phyloP scores from a whole-genome alignment of 2,329 filamentous ascomycete genomes.

The Colletotrichum falcatum region DNA sequence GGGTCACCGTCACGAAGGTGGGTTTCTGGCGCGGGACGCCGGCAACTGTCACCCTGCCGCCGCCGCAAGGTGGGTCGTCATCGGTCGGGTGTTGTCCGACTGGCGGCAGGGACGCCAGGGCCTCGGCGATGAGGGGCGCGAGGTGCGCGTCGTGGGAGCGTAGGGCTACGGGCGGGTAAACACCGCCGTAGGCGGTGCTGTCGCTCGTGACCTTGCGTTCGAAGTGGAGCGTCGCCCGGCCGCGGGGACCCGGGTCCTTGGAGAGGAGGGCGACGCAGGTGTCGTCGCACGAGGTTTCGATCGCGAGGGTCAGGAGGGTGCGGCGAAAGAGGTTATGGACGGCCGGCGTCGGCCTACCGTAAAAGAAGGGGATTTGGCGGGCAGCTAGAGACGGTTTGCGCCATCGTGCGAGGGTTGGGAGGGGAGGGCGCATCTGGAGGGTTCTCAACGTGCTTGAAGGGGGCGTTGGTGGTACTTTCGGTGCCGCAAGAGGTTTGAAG shows the following conservation, averaged over 20 bases:
- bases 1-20: slow-evolving; percentile 89
- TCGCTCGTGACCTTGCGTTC: slow-evolving; percentile 86
- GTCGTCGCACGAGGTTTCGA: slow-evolving; percentile 92
- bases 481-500: slow-evolving; percentile 14
- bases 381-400: not conserved
- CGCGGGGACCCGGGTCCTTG: slow-evolving; percentile 52
- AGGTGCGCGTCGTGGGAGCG: slow-evolving; percentile 80
- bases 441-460: not conserved
- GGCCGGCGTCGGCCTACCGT: not conserved
- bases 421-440: slow-evolving; percentile 20
- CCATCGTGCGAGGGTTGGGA: slow-evolving; percentile 7
- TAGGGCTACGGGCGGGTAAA: slow-evolving; percentile 82
- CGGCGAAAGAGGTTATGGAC: slow-evolving; percentile 41
- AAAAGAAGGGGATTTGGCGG: not conserved
- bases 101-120: slow-evolving; percentile 65
- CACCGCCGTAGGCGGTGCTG: slow-evolving; percentile 78
- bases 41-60: slow-evolving; percentile 37
- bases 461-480: not conserved
- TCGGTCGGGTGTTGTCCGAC: slow-evolving; percentile 15
- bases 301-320: slow-evolving; percentile 72
- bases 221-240: slow-evolving; percentile 74
- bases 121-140: slow-evolving; percentile 73
- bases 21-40: slow-evolving; percentile 60
- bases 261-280: slow-evolving; percentile 88
- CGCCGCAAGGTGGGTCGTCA: not conserved